These are phyloP conservation scores for Talaromyces sp. DNA, from an alignment of 2,329 filamentous ascomycete species.

Conservation along the genomic window DNA sequence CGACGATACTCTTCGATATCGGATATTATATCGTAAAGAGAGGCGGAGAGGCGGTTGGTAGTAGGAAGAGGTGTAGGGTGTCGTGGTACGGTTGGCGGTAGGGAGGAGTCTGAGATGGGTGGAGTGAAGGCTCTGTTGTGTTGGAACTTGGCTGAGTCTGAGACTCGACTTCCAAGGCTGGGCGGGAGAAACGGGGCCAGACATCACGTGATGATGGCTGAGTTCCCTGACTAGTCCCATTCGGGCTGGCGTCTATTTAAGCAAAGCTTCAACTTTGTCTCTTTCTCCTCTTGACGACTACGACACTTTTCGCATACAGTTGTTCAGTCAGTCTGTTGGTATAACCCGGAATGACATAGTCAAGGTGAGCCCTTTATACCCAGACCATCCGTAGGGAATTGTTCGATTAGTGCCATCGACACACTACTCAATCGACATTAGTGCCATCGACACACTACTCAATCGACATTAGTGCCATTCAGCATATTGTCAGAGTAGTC, in stretches of 20 bases:
- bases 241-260: background rate
- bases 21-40: background rate
- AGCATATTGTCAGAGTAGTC: background rate
- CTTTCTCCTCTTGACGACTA: background rate
- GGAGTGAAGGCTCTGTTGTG: slow-evolving; percentile 3
- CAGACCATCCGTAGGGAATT: background rate
- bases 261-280: background rate
- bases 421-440: no score
- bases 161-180: background rate
- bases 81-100: background rate
- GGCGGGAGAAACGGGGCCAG: background rate
- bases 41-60: background rate
- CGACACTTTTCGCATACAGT: slow-evolving; percentile 4
- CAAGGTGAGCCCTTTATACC: background rate
- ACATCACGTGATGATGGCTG: background rate
- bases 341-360: background rate
- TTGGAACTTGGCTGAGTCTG: background rate
- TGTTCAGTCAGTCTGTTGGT: background rate
- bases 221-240: background rate
- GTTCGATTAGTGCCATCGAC: background rate
- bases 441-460: no score
- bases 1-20: background rate
- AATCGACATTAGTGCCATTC: background rate
- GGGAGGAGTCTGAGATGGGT: background rate
- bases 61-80: background rate